Evolutionary conservation across 2,329 filamentous ascomycete genomes (phyloP).

Genomic region (Neofusicoccum sp.): DNA sequence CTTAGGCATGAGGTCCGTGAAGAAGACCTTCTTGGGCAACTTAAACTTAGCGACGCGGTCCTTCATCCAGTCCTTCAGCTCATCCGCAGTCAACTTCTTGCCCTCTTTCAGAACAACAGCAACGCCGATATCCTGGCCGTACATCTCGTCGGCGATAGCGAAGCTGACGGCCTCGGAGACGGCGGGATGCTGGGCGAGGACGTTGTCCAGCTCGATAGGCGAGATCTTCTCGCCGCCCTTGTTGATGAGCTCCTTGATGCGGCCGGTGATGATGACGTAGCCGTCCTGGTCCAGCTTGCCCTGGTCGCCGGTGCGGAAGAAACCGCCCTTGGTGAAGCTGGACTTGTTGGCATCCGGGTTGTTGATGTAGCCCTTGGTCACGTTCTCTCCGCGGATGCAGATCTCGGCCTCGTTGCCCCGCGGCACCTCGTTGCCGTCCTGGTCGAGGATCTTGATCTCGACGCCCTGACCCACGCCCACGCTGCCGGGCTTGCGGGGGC

Average conservation of each 20-base stretch:
- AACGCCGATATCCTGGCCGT: slow-evolving; percentile 79
- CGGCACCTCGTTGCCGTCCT: slow-evolving; percentile 66
- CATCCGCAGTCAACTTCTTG: slow-evolving; percentile 55
- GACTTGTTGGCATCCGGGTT: slow-evolving; percentile 75
- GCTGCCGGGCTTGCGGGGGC: slow-evolving; percentile 75
- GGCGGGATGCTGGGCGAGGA: slow-evolving; percentile 71
- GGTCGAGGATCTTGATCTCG: slow-evolving; percentile 75
- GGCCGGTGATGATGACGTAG: slow-evolving; percentile 84
- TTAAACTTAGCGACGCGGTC: slow-evolving; percentile 81
- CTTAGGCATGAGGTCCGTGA: slow-evolving; percentile 84
- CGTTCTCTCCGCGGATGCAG: slow-evolving; percentile 79
- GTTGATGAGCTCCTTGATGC: slow-evolving; percentile 92
- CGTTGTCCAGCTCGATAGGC: slow-evolving; percentile 85
- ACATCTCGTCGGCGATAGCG: slow-evolving; percentile 78
- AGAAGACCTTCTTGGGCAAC: slow-evolving; percentile 81
- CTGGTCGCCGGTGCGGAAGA: slow-evolving; percentile 88
- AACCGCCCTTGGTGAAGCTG: slow-evolving; percentile 73
- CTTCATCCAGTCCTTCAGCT: slow-evolving; percentile 69
- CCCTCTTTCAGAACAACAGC: slow-evolving; percentile 74
- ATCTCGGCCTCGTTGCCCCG: slow-evolving; percentile 78
- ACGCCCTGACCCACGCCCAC: slow-evolving; percentile 85
- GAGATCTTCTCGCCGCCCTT: slow-evolving; percentile 90
- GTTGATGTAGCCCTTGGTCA: slow-evolving; percentile 84
- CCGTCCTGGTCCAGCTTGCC: slow-evolving; percentile 79
- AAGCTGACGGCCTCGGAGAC: slow-evolving; percentile 82